Percentiles rank a stretch among this genome's conserved stretches.
phyloP scores from a whole-genome alignment of 1,139 yeast genomes.

The Geotrichum phurueaensis region DNA sequence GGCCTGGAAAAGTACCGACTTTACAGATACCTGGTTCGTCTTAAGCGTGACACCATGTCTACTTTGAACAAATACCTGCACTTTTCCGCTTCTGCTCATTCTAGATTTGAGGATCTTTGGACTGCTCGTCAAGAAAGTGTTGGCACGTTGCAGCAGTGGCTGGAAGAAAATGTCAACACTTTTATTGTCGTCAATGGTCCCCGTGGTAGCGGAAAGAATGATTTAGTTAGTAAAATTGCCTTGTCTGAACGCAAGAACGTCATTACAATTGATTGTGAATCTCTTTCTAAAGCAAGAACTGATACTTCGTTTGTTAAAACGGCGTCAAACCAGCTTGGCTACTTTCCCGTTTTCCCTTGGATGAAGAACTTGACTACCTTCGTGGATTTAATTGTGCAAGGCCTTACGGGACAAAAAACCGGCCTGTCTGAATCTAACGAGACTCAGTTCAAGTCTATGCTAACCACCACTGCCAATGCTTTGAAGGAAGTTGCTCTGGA shows the following conservation, averaged over 20 bases:
- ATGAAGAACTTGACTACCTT: constrained; percentile 71
- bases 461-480: constrained; percentile 66
- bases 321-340: constrained; percentile 75
- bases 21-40: constrained; percentile 4
- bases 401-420: constrained; percentile 89
- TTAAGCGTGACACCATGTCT: constrained; percentile 4
- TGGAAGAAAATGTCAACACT: constrained; percentile 71
- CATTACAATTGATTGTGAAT: constrained; percentile 73
- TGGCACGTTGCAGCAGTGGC: constrained; percentile 67
- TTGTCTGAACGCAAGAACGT: constrained; percentile 53
- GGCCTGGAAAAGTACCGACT: constrained; percentile 10
- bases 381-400: constrained; percentile 79
- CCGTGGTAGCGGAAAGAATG: constrained; percentile 86
- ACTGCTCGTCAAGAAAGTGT: constrained; percentile 63
- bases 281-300: constrained; percentile 62
- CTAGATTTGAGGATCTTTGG: constrained; percentile 49
- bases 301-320: constrained; percentile 63
- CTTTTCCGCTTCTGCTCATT: neutral
- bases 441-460: constrained; percentile 74
- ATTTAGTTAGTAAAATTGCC: constrained; percentile 66
- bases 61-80: constrained; percentile 11
- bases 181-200: constrained; percentile 90
- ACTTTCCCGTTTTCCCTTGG: constrained; percentile 94
- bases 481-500: constrained; percentile 62
- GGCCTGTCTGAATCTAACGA: constrained; percentile 86